Conservation (phyloP, 2,329 filamentous ascomycete species). For the Knoxdaviesia capensis region DNA sequence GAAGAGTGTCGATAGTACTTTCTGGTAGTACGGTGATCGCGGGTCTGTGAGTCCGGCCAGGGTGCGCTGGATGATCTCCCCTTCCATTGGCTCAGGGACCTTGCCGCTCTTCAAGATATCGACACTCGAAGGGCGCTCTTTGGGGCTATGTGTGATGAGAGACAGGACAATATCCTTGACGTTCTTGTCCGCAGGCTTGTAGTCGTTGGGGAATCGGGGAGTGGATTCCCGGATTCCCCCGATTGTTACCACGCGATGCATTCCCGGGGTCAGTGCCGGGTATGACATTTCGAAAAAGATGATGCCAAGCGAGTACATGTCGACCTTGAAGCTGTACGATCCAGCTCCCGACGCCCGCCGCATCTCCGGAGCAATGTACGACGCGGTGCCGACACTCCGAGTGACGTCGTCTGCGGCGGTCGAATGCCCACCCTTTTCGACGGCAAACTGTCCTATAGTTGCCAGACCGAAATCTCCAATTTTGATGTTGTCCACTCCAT, state of each 20-base stretch:
- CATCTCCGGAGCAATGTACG: slow-evolving; percentile 87
- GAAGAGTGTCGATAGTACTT: slow-evolving; percentile 76
- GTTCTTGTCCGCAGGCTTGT: slow-evolving; percentile 46
- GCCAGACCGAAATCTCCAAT: slow-evolving; percentile 95
- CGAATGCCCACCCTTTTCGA: slow-evolving; percentile 24
- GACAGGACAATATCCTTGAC: slow-evolving; percentile 64
- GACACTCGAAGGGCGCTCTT: slow-evolving; percentile 59
- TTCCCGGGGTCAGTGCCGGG: slow-evolving; percentile 37
- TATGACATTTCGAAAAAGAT: slow-evolving; percentile 99
- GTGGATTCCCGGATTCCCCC: slow-evolving; percentile 46
- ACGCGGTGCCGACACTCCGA: slow-evolving; percentile 53
- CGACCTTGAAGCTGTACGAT: slow-evolving; percentile 81
- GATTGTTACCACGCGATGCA: slow-evolving; percentile 45
- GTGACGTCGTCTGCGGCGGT: slow-evolving; percentile 41
- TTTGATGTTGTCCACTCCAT: slow-evolving; percentile 72
- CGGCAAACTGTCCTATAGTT: slow-evolving; percentile 61
- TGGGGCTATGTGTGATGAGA: slow-evolving; percentile 64
- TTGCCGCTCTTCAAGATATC: slow-evolving; percentile 74
- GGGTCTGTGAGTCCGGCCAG: slow-evolving; percentile 66
- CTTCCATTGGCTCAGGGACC: slow-evolving; percentile 79
- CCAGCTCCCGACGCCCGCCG: slow-evolving; percentile 46
- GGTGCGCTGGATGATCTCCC: slow-evolving; percentile 70
- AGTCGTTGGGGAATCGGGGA: slow-evolving; percentile 52
- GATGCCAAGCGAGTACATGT: slow-evolving; percentile 95
- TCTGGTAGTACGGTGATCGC: slow-evolving; percentile 71